A percentile compares a stretch with the other conserved stretches of the same genome.
phyloP scores from a whole-genome alignment of 495 filamentous ascomycete genomes.

The Pyrenopolyporus hunteri region DNA sequence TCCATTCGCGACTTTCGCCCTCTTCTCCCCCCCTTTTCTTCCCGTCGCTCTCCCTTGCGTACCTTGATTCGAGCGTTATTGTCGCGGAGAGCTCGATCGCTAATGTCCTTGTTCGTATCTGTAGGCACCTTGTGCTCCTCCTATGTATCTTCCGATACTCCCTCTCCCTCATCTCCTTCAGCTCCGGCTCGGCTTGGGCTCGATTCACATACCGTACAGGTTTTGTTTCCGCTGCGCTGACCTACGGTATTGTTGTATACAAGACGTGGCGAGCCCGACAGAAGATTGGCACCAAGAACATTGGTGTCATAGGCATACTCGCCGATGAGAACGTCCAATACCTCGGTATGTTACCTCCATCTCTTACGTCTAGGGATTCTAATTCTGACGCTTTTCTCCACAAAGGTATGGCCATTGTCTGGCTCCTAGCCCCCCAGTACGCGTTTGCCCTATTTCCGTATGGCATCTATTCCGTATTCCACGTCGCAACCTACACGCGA shows the following conservation, averaged over 20 bases:
- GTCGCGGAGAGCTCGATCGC: slow-evolving; percentile 1
- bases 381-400: slow-evolving; percentile 8
- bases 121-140: slow-evolving; percentile 82
- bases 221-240: slow-evolving; percentile 85
- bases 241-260: slow-evolving; percentile 99
- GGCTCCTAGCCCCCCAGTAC: slow-evolving; percentile 91
- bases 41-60: no score
- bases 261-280: slow-evolving; percentile 89
- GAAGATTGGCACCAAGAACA: slow-evolving; percentile 64
- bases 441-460: slow-evolving; percentile 91
- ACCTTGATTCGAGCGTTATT: slow-evolving; percentile 9
- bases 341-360: slow-evolving; percentile 68
- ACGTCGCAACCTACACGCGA: slow-evolving; percentile 85
- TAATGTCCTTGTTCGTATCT: slow-evolving; percentile 14
- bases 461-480: slow-evolving; percentile 96
- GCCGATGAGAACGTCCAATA: slow-evolving; percentile 98
- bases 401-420: slow-evolving; percentile 89
- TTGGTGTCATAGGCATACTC: slow-evolving; percentile 66
- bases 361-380: neutral
- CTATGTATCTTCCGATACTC: slow-evolving; percentile 80
- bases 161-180: slow-evolving; percentile 83
- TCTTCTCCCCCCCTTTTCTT: neutral
- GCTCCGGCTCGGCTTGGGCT: slow-evolving; percentile 74
- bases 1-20: slow-evolving; percentile 8
- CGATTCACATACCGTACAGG: slow-evolving; percentile 84